Percentiles rank a stretch among this genome's conserved stretches.
Evolutionary conservation across 257 asterid genomes (phyloP).

Genomic region (Euphrasia confusa): DNA sequence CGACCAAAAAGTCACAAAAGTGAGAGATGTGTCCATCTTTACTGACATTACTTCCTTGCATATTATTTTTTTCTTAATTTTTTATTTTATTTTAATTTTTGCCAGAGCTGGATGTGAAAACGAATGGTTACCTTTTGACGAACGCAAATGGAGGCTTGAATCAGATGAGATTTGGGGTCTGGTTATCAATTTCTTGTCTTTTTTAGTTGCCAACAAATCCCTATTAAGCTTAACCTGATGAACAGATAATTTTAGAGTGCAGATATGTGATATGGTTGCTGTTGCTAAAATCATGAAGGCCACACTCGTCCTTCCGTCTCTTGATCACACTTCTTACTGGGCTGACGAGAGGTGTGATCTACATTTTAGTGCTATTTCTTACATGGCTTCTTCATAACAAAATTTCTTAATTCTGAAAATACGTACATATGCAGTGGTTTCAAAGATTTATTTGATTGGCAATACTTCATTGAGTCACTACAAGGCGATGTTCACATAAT

Average conservation of each 20-base stretch:
- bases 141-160: slow-evolving; percentile 97
- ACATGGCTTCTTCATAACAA: slow-evolving; percentile 6
- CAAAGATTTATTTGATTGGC: slow-evolving; percentile 93
- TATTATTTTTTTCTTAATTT: slow-evolving; percentile 1
- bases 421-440: slow-evolving; percentile 65
- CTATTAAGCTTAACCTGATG: slow-evolving; percentile 43
- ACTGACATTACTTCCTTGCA: neutral
- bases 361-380: neutral
- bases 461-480: slow-evolving; percentile 73
- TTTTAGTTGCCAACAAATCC: slow-evolving; percentile 10
- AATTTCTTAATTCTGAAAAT: slow-evolving; percentile 17
- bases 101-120: slow-evolving; percentile 64
- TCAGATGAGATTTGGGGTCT: slow-evolving; percentile 99
- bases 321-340: slow-evolving; percentile 95
- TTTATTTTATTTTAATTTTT: slow-evolving; percentile 9
- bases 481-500: slow-evolving; percentile 74
- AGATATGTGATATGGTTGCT: slow-evolving; percentile 99
- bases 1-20: slow-evolving; percentile 66
- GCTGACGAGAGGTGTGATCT: slow-evolving; percentile 75
- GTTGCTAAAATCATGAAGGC: slow-evolving; percentile 92
- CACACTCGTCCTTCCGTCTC: slow-evolving; percentile 89
- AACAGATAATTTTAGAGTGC: slow-evolving; percentile 73
- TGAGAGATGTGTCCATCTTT: slow-evolving; percentile 32
- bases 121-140: slow-evolving; percentile 76
- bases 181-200: slow-evolving; percentile 39